Evolutionary conservation across 2,329 filamentous ascomycete genomes (phyloP).

Genomic region (Diaporthe longicolla): DNA sequence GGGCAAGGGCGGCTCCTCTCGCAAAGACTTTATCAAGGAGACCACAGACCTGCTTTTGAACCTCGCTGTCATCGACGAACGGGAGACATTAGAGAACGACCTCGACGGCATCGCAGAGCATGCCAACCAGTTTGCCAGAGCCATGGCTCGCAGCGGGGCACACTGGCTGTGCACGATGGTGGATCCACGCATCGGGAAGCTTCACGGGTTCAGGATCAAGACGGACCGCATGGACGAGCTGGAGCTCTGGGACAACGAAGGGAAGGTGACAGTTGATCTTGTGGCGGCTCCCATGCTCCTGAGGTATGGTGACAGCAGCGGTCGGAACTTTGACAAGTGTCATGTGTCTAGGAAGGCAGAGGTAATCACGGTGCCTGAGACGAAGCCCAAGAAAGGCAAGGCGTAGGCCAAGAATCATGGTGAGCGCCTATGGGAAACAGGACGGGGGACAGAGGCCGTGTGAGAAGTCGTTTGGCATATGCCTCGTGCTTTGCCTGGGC

Average conservation of each 20-base stretch:
- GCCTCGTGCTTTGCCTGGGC: not conserved
- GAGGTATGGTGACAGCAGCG: not conserved
- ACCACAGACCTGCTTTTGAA: not conserved
- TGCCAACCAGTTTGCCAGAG: not conserved
- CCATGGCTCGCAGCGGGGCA: not conserved
- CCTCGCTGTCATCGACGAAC: fast-evolving
- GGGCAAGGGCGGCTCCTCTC: not conserved
- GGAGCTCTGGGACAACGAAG: not conserved
- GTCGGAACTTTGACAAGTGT: not conserved
- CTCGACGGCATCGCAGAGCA: not conserved
- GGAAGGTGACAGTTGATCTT: not conserved
- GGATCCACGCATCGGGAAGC: not conserved
- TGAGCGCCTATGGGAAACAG: fast-evolving
- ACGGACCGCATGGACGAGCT: not conserved
- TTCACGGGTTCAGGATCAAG: not conserved
- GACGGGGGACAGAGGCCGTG: fast-evolving
- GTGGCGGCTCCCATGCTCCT: not conserved
- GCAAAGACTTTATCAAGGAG: not conserved
- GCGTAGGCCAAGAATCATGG: fast-evolving
- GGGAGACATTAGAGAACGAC: fast-evolving
- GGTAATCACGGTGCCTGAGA: not conserved
- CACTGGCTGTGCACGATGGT: not conserved
- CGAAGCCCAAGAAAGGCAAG: not conserved
- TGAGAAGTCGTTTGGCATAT: not conserved
- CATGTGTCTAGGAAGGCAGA: not conserved